Base-by-base conservation (phyloP, 2,329 filamentous ascomycete species). In the Colletotrichum kahawae region DNA sequence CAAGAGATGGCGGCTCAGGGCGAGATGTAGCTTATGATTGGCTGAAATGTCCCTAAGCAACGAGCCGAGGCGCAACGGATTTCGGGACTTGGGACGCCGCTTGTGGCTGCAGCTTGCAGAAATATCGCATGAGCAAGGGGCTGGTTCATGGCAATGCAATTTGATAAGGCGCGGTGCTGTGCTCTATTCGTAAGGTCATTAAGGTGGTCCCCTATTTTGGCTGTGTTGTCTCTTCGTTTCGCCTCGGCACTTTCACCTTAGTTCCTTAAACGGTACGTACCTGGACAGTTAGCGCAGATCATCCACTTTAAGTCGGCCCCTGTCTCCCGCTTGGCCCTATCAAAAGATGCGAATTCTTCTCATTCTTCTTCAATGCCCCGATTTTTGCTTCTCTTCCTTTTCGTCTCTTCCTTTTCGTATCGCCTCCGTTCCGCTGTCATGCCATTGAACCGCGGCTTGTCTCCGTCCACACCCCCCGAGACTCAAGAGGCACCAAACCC, bases 61-160 rank as follows among this genome's bases (percentile, higher is more conserved):
- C 65, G 57, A 67, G 68, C 72, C 69, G 72, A 75, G 69, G 72
- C 69, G 54, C 43, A 51, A 75, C 72, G 72, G 72, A 57, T 31
- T 75, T 75, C 72, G 72, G 72, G 69, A 38, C 38, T 64, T 67
- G 68, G 13, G 24, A 59, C 36, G 10, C 43, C 43, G 54, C 24
- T 5, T 27, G 54, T 57, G 27, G 14, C 18, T 27, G 57, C 57
- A 33, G 4, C 18, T 5, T 31, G 29, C 57, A 14, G 67, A 67
- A 72, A 62, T 67, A 33, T 59, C 51, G 67, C 57, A 31, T 69
- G 29, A 59, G 54, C 29, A 54, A 29, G 67, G 54, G 36, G 31
- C 48, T 9, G 2, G 14, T 24, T 51, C 29, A 31, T 33, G 29
- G 8, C 51, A 16, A 63, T 33, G 60, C 34, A 24, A n/a, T n/a